Evolutionary conservation across 306 rosid species (phyloP).

Genomic region (Malus sylvestris): DNA sequence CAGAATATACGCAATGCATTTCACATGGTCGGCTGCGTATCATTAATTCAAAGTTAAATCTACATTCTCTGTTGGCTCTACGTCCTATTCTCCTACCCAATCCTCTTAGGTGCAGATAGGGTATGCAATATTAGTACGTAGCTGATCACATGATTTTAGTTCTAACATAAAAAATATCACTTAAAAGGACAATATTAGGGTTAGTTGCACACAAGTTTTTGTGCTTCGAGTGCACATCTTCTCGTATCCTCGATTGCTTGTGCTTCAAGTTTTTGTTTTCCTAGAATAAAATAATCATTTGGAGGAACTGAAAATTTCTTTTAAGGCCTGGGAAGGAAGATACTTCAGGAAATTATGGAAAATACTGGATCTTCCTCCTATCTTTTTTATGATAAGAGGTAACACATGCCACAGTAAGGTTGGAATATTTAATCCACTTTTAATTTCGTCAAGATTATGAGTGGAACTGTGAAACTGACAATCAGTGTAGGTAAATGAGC

Average conservation of each 20-base stretch:
- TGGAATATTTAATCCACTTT: not conserved
- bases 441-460: not conserved
- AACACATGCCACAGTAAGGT: not conserved
- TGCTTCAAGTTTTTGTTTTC: not conserved
- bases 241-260: not conserved
- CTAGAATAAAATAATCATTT: not conserved
- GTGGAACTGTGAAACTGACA: not conserved
- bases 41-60: not conserved
- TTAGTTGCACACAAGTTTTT: not conserved
- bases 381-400: not conserved
- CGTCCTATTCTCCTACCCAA: not conserved
- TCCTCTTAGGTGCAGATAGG: not conserved
- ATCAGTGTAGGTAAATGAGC: not conserved
- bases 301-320: not conserved
- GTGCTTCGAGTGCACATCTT: not conserved
- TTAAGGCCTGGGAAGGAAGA: not conserved
- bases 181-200: not conserved
- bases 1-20: not conserved
- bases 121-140: not conserved
- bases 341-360: not conserved
- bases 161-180: not conserved
- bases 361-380: not conserved
- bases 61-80: not conserved
- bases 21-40: constrained; percentile 1
- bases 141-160: not conserved